Evolutionary conservation across 164 flowering plant genomes (phyloP), one percentile per base, ranked within the genome.

Genomic region (Houttuynia cordata): DNA sequence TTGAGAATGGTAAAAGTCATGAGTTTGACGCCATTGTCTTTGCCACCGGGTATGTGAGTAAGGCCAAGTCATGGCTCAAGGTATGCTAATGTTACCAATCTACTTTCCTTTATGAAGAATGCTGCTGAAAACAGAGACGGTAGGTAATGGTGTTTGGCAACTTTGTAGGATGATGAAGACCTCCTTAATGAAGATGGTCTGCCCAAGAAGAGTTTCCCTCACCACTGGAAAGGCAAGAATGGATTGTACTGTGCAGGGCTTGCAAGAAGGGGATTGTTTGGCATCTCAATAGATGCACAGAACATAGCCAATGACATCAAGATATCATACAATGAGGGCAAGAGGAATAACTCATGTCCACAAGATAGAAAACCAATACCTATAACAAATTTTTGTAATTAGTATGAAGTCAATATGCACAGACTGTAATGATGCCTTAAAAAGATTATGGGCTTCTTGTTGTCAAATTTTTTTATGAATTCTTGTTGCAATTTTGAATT

Each of bases 181-280:
- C 68, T 83, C 15, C 58, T 87, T 39, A 66, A 73, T 24, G 77
- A 83, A 0, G 77, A 88, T 52, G 96, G 91, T 57, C 20, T 85
- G 53, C 68, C 86, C 7, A 82, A 75, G 59, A 68, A 19, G 9
- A 62, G 64, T 21, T 76, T 34, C 55, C 88, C 95, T 0, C 59
- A 75, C 66, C 78, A 82, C 34, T 85, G 86, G 86, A 88, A 86
- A 61, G 92, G 96, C 3, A 62, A 70, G 49, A 84, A 83, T 25
- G 86, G 88, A 4, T 63, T 88, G 8, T 88, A 84, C 54, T 84
- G 85, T 57, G 76, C 56, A 0, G 91, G 96, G 24, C 63, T 85
- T 37, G 52, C 83, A 49, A 63, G 80, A 50, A 79, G 66, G 57
- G 96, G 96, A 0, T 47, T 88, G 0, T 67, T 59, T 53, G 96